phyloP scores from a whole-genome alignment of 305 asterid genomes.

The Galium porrigens region DNA sequence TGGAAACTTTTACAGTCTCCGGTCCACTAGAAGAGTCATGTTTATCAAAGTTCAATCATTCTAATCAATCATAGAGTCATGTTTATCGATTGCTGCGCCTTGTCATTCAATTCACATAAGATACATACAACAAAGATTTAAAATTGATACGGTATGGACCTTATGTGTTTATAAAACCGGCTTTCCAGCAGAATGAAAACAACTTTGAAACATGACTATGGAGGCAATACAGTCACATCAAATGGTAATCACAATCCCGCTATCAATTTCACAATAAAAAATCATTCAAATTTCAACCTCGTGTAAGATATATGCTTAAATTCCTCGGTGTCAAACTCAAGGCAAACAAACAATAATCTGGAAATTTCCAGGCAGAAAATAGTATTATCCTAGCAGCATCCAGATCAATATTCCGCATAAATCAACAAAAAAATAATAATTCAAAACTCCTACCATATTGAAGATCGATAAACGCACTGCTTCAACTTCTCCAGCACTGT shows the following conservation, averaged over 20 bases:
- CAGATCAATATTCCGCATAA: not conserved
- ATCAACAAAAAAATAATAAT: not conserved
- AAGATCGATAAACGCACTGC: slow-evolving; percentile 15
- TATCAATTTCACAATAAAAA: not conserved
- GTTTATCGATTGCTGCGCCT: not conserved
- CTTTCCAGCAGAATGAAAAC: not conserved
- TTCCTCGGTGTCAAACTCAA: not conserved
- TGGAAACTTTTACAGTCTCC: not conserved
- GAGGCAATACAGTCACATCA: not conserved
- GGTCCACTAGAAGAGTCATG: not conserved
- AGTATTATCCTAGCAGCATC: not conserved
- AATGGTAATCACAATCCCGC: not conserved
- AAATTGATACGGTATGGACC: no score
- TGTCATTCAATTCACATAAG: not conserved
- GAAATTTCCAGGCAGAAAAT: not conserved
- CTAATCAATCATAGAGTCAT: not conserved
- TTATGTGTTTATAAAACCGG: not conserved
- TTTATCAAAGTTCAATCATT: not conserved
- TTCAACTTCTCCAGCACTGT: slow-evolving; percentile 8
- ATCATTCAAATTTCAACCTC: not conserved
- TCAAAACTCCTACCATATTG: slow-evolving; percentile 31
- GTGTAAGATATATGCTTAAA: not conserved
- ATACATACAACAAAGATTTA: not conserved
- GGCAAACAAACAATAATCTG: not conserved
- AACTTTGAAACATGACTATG: not conserved